Evolutionary conservation across 1,139 yeast genomes (phyloP), one percentile per base, ranked within the genome.

Genomic region (Wickerhamomyces sp.): DNA sequence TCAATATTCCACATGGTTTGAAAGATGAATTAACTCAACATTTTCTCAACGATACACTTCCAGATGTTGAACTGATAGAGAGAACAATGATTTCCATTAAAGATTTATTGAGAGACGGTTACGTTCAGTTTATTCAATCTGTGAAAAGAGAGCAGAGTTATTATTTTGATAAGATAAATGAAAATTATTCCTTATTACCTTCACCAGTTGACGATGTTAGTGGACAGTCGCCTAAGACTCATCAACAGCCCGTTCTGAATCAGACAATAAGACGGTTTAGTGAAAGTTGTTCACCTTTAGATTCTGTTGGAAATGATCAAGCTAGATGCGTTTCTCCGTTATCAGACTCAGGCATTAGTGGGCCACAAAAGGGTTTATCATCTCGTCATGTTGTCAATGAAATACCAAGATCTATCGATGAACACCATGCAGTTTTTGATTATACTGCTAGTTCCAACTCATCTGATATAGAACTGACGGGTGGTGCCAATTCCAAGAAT

Each of bases 1-100:
- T 53, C 12, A 53, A 53, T 40, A 48, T 53, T 13, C 55, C 54
- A 10, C 50, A 48, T 31, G 55, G 51, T 7, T 33, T 48, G n/a
- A 53, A 45, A 28, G 15, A 38, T 17, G 43, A 44, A 15, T 41
- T 51, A 8, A 19, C 17, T 2, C 31, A 35, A 3, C 37, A 39
- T 22, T 45, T 38, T 22, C 39, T 43, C 4, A 18, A 26, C 2
- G 46, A 40, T 17, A 33, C 34, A 3, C 26, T 50, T 12, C 57
- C 57, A 8, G 25, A 38, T 2, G 30, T 7, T 5, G 47, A 45
- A 16, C 32, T 51, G 2, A 40, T 53, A 3, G 40, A 45, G 16
- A 20, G 33, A n/a, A 48, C 55, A 12, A 51, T 51, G 49, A 26
- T 33, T 12, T 35, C 44, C 13, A 41, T 53, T 33, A 49, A 50